A percentile compares a stretch with the other conserved stretches of the same genome.
These are phyloP conservation scores for Kodamaea sp. DNA, from an alignment of 1,139 yeast species.

Conservation along the genomic window DNA sequence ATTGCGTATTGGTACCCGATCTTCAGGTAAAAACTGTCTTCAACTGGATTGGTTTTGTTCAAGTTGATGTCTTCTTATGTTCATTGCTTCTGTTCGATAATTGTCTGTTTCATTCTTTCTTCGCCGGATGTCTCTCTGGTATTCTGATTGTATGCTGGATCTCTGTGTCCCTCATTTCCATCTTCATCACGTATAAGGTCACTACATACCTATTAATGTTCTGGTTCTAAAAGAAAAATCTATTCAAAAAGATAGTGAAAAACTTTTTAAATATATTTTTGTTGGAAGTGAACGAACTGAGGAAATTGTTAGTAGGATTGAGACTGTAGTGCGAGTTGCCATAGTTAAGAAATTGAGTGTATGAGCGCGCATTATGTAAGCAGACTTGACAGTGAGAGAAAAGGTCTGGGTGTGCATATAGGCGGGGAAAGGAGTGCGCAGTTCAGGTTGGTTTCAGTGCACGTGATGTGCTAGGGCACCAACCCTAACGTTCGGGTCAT, in stretches of 20 bases:
- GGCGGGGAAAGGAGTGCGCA: too few species aligned
- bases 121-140: too few species aligned
- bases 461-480: constrained; percentile 6
- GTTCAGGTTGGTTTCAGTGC: not conserved
- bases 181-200: constrained; percentile 1
- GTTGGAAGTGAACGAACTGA: constrained; percentile 11
- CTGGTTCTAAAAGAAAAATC: constrained; percentile 11
- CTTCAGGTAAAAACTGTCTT: too few species aligned
- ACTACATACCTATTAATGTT: constrained; percentile 20
- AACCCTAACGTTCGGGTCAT: constrained; percentile 4
- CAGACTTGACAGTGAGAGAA: too few species aligned
- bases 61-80: too few species aligned
- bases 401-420: constrained; percentile 3
- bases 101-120: too few species aligned
- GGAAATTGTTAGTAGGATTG: constrained; percentile 8
- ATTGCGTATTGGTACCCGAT: too few species aligned
- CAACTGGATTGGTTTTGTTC: too few species aligned
- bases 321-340: constrained; percentile 3
- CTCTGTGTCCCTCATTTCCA: not conserved
- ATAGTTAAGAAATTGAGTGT: constrained; percentile 2
- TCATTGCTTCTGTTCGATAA: too few species aligned
- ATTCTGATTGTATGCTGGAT: too few species aligned
- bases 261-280: constrained; percentile 15
- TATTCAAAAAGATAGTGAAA: constrained; percentile 13
- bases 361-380: not conserved